Conservation (phyloP, 495 filamentous ascomycete species). For the Aspergillus wentii region DNA sequence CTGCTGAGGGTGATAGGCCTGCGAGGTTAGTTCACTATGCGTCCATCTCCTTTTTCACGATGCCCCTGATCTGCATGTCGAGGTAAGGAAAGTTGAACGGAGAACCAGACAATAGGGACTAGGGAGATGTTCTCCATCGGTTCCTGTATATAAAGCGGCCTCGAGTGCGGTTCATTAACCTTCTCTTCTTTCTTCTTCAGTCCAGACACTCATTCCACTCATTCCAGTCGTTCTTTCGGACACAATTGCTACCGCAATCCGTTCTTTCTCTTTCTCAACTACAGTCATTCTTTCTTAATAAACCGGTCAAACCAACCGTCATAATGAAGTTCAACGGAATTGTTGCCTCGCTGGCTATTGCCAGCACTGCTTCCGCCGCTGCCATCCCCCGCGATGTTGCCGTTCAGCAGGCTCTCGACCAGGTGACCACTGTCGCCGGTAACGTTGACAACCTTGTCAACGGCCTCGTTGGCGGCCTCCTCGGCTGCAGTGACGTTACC, state of each 20-base stretch:
- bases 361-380: conserved; percentile 18
- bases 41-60: conserved; percentile 1
- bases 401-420: conserved; percentile 5
- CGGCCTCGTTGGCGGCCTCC: conserved; percentile 2
- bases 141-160: conserved; percentile 19
- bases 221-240: conserved; percentile 21
- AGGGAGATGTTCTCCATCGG: background rate
- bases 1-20: background rate
- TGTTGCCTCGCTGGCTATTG: conserved; percentile 18
- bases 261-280: conserved; percentile 6
- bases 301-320: conserved; percentile 3
- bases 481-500: no score
- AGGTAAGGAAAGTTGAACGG: background rate
- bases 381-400: conserved; percentile 13
- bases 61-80: conserved; percentile 7
- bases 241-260: no score
- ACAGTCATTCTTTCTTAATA: conserved; percentile 19
- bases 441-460: conserved; percentile 5
- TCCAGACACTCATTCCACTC: conserved; percentile 20
- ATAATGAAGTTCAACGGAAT: conserved; percentile 41
- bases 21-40: background rate
- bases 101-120: background rate
- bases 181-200: conserved; percentile 3
- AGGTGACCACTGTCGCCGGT: conserved; percentile 7
- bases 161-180: background rate